A percentile compares a stretch with the other conserved stretches of the same genome.
phyloP scores from a whole-genome alignment of 2,329 filamentous ascomycete species.

The Erysiphe pulchra region DNA sequence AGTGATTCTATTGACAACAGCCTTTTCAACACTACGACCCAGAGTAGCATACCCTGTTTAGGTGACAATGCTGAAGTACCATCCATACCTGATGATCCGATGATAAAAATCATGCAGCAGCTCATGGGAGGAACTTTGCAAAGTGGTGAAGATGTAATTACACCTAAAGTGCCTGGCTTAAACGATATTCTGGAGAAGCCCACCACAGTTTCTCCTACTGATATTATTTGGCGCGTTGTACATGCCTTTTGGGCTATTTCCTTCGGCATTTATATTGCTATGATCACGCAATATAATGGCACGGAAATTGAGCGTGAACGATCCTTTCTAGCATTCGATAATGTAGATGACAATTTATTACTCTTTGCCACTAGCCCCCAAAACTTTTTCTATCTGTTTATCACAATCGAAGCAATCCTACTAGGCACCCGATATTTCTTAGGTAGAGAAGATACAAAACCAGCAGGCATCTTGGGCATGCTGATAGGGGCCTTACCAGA shows the following conservation, averaged over 20 bases:
- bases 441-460: conserved; percentile 30
- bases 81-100: conserved; percentile 23
- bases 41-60: too few species aligned
- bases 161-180: conserved; percentile 8
- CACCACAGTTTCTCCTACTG: conserved; percentile 17
- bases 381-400: conserved; percentile 57
- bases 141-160: too few species aligned
- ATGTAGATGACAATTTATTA: conserved; percentile 12
- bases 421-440: conserved; percentile 46
- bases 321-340: conserved; percentile 7
- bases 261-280: conserved; percentile 43
- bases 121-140: conserved; percentile 25
- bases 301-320: conserved; percentile 31
- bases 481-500: conserved; percentile 39
- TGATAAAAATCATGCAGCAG: conserved; percentile 53
- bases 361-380: conserved; percentile 15
- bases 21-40: too few species aligned
- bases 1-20: too few species aligned
- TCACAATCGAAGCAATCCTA: conserved; percentile 47
- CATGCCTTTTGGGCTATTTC: conserved; percentile 47
- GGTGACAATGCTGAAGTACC: too few species aligned
- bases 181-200: conserved; percentile 17
- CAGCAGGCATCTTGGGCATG: conserved; percentile 35
- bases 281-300: conserved; percentile 43
- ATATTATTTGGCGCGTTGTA: conserved; percentile 42